Evolutionary conservation across 2,329 filamentous ascomycete genomes (phyloP).

Genomic region (Exophiala sp.): DNA sequence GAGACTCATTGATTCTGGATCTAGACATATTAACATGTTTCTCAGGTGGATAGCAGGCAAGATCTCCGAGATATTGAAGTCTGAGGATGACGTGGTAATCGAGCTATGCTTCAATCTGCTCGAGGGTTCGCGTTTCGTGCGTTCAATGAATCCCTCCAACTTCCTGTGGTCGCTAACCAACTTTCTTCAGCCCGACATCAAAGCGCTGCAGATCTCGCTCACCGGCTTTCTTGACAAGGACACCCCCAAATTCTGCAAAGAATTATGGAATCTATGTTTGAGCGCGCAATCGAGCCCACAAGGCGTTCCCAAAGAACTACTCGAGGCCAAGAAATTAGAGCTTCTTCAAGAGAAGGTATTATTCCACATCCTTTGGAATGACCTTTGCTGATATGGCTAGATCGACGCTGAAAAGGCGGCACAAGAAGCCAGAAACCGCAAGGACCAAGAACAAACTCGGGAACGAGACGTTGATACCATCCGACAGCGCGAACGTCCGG

Average conservation of each 20-base stretch:
- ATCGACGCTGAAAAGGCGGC: conserved; percentile 46
- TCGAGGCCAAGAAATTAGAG: conserved; percentile 95
- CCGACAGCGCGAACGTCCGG: conserved; percentile 49
- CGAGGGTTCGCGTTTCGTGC: conserved; percentile 69
- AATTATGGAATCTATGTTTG: conserved; percentile 84
- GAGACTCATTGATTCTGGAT: conserved; percentile 4
- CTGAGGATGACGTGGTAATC: conserved; percentile 91
- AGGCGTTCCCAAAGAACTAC: conserved; percentile 85
- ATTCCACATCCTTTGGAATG: not conserved
- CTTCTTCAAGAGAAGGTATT: conserved; percentile 86
- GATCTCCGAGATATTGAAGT: conserved; percentile 81
- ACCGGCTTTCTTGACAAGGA: conserved; percentile 94
- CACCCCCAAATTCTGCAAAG: conserved; percentile 80
- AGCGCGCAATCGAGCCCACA: conserved; percentile 84
- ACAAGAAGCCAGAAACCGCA: conserved; percentile 47
- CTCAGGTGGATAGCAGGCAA: conserved; percentile 85
- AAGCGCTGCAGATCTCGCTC: conserved; percentile 87
- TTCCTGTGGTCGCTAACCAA: conserved; percentile 2
- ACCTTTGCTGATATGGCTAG: conserved; percentile 13
- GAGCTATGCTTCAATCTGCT: conserved; percentile 67
- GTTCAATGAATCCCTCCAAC: conserved; percentile 34
- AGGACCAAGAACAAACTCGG: conserved; percentile 43
- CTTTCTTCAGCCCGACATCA: conserved; percentile 74
- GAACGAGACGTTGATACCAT: conserved; percentile 65
- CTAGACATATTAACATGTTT: conserved; percentile 15